These are phyloP conservation scores for Paraconiothyrium sp. DNA, from an alignment of 2,329 filamentous ascomycete genomes.

Conservation along the genomic window DNA sequence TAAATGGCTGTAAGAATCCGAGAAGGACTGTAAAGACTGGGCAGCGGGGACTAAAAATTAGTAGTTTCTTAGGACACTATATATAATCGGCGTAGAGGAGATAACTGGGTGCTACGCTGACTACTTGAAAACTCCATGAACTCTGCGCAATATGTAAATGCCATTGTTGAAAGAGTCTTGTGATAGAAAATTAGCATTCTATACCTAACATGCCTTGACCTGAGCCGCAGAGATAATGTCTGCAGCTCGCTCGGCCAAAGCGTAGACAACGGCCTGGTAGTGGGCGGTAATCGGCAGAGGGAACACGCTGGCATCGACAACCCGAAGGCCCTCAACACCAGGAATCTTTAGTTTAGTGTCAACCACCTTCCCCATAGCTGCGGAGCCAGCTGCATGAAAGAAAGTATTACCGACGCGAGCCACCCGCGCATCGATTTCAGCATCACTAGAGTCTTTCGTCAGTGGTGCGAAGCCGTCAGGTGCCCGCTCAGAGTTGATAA, in stretches of 20 bases:
- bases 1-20: too few relatives aligned
- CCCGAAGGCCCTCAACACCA: slow-evolving; percentile 4
- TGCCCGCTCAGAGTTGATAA: slow-evolving; percentile 18
- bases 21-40: too few relatives aligned
- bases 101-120: too few relatives aligned
- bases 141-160: too few relatives aligned
- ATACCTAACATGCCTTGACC: too few relatives aligned
- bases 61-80: too few relatives aligned
- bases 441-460: slow-evolving; percentile 20
- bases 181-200: too few relatives aligned
- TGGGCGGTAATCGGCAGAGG: slow-evolving; percentile 24
- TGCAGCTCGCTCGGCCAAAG: slow-evolving; percentile 22
- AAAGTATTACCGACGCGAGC: slow-evolving; percentile 10
- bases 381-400: slow-evolving; percentile 22
- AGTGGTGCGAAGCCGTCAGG: slow-evolving; percentile 26
- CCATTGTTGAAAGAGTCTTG: too few relatives aligned
- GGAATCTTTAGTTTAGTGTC: slow-evolving; percentile 20
- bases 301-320: slow-evolving; percentile 9
- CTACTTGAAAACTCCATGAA: too few relatives aligned
- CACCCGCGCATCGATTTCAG: slow-evolving; percentile 28
- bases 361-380: slow-evolving; percentile 26
- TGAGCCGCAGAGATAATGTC: slow-evolving; percentile 11
- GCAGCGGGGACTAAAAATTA: too few relatives aligned
- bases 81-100: too few relatives aligned
- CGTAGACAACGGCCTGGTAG: slow-evolving; percentile 22